These are phyloP conservation scores for Diaporthe sp. DNA, from an alignment of 2,329 filamentous ascomycete species.

Conservation along the genomic window DNA sequence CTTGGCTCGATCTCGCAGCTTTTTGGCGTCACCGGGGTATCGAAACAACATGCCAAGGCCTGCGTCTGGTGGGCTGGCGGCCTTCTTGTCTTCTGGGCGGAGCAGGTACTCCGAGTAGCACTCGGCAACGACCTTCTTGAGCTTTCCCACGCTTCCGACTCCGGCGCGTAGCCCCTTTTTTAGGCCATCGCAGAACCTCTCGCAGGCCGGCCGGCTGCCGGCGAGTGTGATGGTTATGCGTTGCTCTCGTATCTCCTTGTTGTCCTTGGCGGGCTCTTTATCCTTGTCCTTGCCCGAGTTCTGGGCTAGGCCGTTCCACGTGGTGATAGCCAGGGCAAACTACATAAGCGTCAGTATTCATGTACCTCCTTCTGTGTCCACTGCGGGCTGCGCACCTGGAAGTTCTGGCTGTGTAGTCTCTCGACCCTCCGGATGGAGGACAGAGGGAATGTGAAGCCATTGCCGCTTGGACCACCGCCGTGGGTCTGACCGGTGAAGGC, in stretches of 20 bases:
- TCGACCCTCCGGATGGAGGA: constrained; percentile 94
- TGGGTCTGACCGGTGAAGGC: constrained; percentile 94
- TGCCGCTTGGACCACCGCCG: constrained; percentile 91
- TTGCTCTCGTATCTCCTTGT: constrained; percentile 72
- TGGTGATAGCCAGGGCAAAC: constrained; percentile 95
- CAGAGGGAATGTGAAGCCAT: constrained; percentile 94
- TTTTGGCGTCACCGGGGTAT: constrained; percentile 95
- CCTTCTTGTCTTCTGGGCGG: constrained; percentile 73
- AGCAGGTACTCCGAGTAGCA: constrained; percentile 93
- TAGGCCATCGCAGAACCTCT: constrained; percentile 95
- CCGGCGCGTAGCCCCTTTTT: constrained; percentile 90
- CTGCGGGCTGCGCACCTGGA: constrained; percentile 66
- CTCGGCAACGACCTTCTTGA: constrained; percentile 83
- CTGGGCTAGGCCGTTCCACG: constrained; percentile 84
- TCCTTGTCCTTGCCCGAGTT: constrained; percentile 68
- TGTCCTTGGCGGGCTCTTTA: constrained; percentile 57
- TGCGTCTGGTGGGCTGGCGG: constrained; percentile 83
- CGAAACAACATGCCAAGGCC: constrained; percentile 92
- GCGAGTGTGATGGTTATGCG: constrained; percentile 93
- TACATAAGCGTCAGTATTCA: constrained; percentile 50
- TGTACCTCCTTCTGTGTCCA: constrained; percentile 6
- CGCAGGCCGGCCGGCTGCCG: constrained; percentile 88
- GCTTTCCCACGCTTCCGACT: constrained; percentile 88
- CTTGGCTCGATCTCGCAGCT: constrained; percentile 94
- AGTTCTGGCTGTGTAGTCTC: constrained; percentile 91